phyloP scores from a whole-genome alignment of 2,329 filamentous ascomycete species.

The Diaporthe ampelina region DNA sequence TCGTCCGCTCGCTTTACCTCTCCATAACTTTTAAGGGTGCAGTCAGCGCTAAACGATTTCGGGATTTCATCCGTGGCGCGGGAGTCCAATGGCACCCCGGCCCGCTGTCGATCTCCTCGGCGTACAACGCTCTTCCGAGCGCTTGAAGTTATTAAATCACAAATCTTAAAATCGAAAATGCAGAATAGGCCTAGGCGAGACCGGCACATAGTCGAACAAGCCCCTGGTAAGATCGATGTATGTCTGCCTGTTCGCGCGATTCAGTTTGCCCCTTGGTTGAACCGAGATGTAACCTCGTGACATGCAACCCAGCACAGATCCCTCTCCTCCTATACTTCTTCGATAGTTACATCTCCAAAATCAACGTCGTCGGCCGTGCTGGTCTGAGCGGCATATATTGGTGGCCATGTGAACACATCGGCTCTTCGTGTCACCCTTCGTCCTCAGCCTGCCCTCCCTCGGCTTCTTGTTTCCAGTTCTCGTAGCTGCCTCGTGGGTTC shows the following conservation, averaged over 20 bases:
- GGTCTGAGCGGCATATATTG: too few relatives aligned
- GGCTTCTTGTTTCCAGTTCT: too few relatives aligned
- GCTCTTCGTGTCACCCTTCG: too few relatives aligned
- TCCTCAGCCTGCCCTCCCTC: too few relatives aligned
- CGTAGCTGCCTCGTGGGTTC: neutral
- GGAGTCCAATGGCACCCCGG: slow-evolving; percentile 8
- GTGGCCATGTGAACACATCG: too few relatives aligned
- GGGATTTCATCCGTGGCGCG: neutral
- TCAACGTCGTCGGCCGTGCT: too few relatives aligned
- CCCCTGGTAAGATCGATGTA: neutral
- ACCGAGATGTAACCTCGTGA: neutral
- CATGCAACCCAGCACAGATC: too few relatives aligned
- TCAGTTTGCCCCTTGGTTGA: neutral
- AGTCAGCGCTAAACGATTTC: slow-evolving; percentile 17
- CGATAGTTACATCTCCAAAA: too few relatives aligned
- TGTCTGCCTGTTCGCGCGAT: neutral
- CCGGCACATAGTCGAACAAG: neutral
- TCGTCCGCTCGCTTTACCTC: neutral
- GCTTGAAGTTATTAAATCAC: neutral
- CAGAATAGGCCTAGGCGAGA: neutral
- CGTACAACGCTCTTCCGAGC: neutral
- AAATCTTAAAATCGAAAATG: neutral
- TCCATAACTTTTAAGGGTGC: slow-evolving; percentile 1
- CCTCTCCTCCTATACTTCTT: too few relatives aligned
- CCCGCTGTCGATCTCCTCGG: slow-evolving; percentile 24